phyloP scores from a whole-genome alignment of 148 eudicot species.

The Camellia japonica region DNA sequence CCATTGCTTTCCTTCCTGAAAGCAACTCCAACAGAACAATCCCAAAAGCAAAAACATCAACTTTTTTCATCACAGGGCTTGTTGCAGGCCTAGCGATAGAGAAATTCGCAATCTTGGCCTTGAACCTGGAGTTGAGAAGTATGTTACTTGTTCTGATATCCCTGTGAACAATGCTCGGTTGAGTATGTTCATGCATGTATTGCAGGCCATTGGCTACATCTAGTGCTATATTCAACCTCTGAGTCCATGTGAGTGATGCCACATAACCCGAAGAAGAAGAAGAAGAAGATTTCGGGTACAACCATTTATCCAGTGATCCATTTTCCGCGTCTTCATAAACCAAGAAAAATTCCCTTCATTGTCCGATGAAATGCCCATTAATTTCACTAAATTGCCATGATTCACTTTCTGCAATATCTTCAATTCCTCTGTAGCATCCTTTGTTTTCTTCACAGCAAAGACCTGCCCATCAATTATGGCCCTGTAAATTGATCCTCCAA shows the following conservation, averaged over 20 bases:
- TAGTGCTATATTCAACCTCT: slow-evolving; percentile 33
- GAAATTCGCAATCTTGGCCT: slow-evolving; percentile 40
- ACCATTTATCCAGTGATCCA: slow-evolving; percentile 42
- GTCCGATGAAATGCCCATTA: slow-evolving; percentile 43
- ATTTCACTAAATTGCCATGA: slow-evolving; percentile 41
- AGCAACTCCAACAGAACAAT: slow-evolving; percentile 34
- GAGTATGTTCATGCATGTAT: slow-evolving; percentile 50
- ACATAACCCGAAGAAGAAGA: slow-evolving; percentile 19
- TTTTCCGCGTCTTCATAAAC: slow-evolving; percentile 47
- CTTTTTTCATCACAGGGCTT: slow-evolving; percentile 17
- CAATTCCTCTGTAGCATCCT: slow-evolving; percentile 34
- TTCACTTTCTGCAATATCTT: slow-evolving; percentile 42
- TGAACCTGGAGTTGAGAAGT: slow-evolving; percentile 31
- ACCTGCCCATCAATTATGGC: slow-evolving; percentile 33
- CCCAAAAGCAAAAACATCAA: slow-evolving; percentile 36
- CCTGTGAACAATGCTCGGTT: slow-evolving; percentile 41
- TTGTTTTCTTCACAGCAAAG: slow-evolving; percentile 36
- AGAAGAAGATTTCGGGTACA: slow-evolving; percentile 13
- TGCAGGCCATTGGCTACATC: slow-evolving; percentile 52
- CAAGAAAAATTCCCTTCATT: slow-evolving; percentile 30
- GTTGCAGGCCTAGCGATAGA: slow-evolving; percentile 28
- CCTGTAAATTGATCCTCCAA: slow-evolving; percentile 41
- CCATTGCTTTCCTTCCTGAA: slow-evolving; percentile 34
- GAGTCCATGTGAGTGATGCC: slow-evolving; percentile 32
- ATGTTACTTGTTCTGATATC: slow-evolving; percentile 32